Percentiles rank a stretch among this genome's conserved stretches.
phyloP scores from a whole-genome alignment of 441 rosid genomes.

The Adansonia grandidieri region DNA sequence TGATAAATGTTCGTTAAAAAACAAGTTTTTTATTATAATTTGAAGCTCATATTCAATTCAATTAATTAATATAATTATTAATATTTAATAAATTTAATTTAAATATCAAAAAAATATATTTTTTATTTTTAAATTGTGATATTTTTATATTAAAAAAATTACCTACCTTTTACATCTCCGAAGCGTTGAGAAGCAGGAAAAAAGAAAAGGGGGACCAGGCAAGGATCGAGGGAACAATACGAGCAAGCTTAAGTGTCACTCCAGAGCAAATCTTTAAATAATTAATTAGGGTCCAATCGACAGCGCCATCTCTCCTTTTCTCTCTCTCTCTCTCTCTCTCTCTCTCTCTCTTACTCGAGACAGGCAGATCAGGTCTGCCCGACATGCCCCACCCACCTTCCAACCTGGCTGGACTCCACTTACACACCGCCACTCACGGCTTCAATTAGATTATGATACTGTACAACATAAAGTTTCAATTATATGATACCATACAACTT shows the following conservation, averaged over 20 bases:
- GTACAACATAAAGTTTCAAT: constrained; percentile 27
- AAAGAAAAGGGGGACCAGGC: neutral
- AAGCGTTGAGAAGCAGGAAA: neutral
- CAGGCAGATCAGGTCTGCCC: neutral
- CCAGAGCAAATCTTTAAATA: constrained; percentile 2
- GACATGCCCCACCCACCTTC: constrained; percentile 20
- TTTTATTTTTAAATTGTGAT: no score
- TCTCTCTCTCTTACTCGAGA: neutral
- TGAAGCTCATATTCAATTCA: no score
- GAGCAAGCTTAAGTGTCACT: constrained; percentile 37
- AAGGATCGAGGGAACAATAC: constrained; percentile 8
- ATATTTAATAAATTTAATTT: no score
- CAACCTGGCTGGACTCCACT: constrained; percentile 28
- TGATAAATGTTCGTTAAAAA: no score
- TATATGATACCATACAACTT: neutral
- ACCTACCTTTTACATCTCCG: constrained; percentile 18
- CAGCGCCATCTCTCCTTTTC: neutral
- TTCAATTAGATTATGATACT: constrained; percentile 26
- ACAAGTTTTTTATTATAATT: no score
- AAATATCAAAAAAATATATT: no score
- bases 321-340: no score
- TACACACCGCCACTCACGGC: constrained; percentile 39
- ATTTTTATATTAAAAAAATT: neutral
- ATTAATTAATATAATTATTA: no score
- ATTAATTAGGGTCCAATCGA: constrained; percentile 6